Evolutionary conservation across 1,284 basidiomycete genomes (phyloP).

Genomic region (Pulveroboletus sp.): DNA sequence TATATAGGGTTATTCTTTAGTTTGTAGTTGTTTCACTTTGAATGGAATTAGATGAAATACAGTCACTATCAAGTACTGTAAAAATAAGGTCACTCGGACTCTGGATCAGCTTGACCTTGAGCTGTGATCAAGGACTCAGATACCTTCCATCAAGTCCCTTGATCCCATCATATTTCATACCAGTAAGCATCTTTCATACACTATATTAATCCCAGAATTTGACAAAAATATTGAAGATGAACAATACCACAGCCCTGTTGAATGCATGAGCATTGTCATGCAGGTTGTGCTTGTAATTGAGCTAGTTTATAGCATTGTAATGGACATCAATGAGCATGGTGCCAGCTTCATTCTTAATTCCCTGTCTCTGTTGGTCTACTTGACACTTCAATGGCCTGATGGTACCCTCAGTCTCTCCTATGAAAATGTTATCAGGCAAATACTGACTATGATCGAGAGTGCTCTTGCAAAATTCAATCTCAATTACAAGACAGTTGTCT

Average conservation of each 20-base stretch:
- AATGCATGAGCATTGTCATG: not conserved
- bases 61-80: not conserved
- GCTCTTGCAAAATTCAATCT: constrained; percentile 6
- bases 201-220: no score
- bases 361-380: constrained; percentile 3
- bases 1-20: no score
- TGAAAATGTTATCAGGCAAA: constrained; percentile 7
- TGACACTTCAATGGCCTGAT: constrained; percentile 2
- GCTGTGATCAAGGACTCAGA: not conserved
- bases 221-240: not conserved
- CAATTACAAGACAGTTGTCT: not conserved
- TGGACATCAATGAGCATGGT: not conserved
- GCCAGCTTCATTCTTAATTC: not conserved
- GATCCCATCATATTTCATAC: no score
- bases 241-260: not conserved
- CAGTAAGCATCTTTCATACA: no score
- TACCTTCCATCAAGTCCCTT: no score
- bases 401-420: not conserved
- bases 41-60: not conserved
- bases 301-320: not conserved
- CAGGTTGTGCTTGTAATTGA: not conserved
- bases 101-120: not conserved
- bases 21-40: no score
- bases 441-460: constrained; percentile 1
- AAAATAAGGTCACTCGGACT: not conserved